phyloP scores from a whole-genome alignment of 1,284 basidiomycete genomes.

The Tilletia indica region DNA sequence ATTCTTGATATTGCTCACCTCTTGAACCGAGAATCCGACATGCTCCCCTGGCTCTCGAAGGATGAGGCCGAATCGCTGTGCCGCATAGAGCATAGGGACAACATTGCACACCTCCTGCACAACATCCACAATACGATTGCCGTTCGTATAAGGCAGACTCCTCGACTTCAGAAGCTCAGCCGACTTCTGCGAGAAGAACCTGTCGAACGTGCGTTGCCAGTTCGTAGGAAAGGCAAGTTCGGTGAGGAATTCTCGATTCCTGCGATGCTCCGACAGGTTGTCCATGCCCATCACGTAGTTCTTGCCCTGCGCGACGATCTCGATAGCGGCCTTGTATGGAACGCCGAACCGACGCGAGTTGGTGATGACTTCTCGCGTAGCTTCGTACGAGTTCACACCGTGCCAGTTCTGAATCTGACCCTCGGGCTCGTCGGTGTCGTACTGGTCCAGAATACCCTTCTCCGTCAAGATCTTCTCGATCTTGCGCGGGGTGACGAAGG shows the following conservation, averaged over 20 bases:
- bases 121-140: neutral
- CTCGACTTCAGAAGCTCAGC: neutral
- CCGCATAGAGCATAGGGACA: slow-evolving; percentile 4
- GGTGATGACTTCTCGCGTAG: neutral
- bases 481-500: slow-evolving; percentile 8
- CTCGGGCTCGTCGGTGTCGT: slow-evolving; percentile 1
- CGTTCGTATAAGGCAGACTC: neutral
- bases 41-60: slow-evolving; percentile 1
- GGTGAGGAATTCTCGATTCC: neutral
- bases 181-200: neutral
- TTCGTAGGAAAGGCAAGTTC: neutral
- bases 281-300: slow-evolving; percentile 19
- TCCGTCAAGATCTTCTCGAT: neutral
- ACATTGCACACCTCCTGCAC: slow-evolving; percentile 3
- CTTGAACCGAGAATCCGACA: neutral
- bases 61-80: slow-evolving; percentile 1
- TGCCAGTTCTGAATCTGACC: slow-evolving; percentile 9
- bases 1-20: neutral
- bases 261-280: neutral
- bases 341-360: neutral
- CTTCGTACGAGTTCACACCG: slow-evolving; percentile 8
- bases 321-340: neutral
- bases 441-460: neutral
- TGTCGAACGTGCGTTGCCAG: slow-evolving; percentile 7
- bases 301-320: slow-evolving; percentile 14